Base-by-base conservation (phyloP, 2,329 filamentous ascomycete genomes). In the Hypoxylon sp. region DNA sequence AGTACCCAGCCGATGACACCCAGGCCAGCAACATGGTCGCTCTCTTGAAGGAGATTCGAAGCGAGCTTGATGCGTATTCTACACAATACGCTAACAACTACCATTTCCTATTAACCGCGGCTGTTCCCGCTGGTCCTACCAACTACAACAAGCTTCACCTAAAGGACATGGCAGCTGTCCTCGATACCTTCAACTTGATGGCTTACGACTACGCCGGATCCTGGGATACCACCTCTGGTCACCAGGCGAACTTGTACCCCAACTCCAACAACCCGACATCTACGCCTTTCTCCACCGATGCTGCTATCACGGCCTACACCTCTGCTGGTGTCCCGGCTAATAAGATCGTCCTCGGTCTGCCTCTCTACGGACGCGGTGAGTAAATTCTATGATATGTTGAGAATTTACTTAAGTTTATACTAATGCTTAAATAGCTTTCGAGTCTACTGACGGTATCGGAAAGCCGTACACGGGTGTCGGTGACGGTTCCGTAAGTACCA, bases 291-390 rank as follows among this genome's bases (percentile, higher is more conserved):
- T 91, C 86, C 76, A 91, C 90, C 1, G 83, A 91, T 33, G 80
- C 82, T 17, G 92, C 92, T 2, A 81, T 97, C 48, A 77, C 83
- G 3, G 88, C 86, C 61, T 97, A 97, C 80, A 80, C 90, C 33
- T 78, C 82, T 0, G 85, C 86, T 3, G 90, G 90, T 6, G 87
- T 96, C 0, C 82, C 88, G 0, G 76, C 88, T 0, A 77, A 79
- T 59, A 95, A 95, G 79, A 87, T 97, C 61, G 86, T 93, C 1
- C 82, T 96, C 3, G 93, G 93, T 2, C 91, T 96, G 86, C 93
- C 94, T 0, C 83, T 97, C 6, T 96, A 96, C 77, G 93, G 93
- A 1, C 90, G 92, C 22, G 40, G 40, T 44, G 8, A 44, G 40
- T 44, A 4, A 44, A 44, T 5, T 22, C 17, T 20, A 4, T n/a